A percentile compares a stretch with the other conserved stretches of the same genome.
These are phyloP conservation scores for Helminthosporium solani DNA, from an alignment of 2,329 filamentous ascomycete species.

Conservation along the genomic window DNA sequence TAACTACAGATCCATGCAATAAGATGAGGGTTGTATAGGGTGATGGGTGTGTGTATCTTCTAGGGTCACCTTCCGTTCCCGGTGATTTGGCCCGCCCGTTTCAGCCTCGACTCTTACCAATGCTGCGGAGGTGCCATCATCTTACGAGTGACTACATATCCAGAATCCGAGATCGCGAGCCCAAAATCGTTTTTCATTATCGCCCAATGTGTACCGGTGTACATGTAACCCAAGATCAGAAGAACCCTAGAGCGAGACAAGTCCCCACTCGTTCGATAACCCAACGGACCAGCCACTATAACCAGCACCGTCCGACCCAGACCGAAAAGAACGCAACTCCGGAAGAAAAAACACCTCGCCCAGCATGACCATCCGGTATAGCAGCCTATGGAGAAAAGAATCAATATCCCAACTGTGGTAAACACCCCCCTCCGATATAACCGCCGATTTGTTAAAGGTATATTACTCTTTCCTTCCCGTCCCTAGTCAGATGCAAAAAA, in stretches of 20 bases:
- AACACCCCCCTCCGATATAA: slow-evolving; percentile 28
- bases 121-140: too few relatives aligned
- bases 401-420: slow-evolving; percentile 18
- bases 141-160: too few relatives aligned
- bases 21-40: too few relatives aligned
- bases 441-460: slow-evolving; percentile 27
- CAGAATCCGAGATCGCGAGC: neutral
- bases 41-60: too few relatives aligned
- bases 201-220: slow-evolving; percentile 11
- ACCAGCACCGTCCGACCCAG: slow-evolving; percentile 17
- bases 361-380: slow-evolving; percentile 19
- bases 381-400: neutral
- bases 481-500: slow-evolving; percentile 33
- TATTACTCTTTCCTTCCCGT: slow-evolving; percentile 23
- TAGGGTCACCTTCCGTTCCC: too few relatives aligned
- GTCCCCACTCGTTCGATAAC: slow-evolving; percentile 15
- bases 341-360: slow-evolving; percentile 23
- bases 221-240: slow-evolving; percentile 21
- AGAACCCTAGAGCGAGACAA: slow-evolving; percentile 19
- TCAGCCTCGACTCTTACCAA: too few relatives aligned
- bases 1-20: neutral
- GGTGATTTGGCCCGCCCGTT: too few relatives aligned
- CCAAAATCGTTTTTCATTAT: slow-evolving; percentile 8
- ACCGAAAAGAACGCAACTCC: slow-evolving; percentile 6
- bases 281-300: slow-evolving; percentile 17